Conservation (phyloP, 129 eudicot species). For the Lonicera japonica region DNA sequence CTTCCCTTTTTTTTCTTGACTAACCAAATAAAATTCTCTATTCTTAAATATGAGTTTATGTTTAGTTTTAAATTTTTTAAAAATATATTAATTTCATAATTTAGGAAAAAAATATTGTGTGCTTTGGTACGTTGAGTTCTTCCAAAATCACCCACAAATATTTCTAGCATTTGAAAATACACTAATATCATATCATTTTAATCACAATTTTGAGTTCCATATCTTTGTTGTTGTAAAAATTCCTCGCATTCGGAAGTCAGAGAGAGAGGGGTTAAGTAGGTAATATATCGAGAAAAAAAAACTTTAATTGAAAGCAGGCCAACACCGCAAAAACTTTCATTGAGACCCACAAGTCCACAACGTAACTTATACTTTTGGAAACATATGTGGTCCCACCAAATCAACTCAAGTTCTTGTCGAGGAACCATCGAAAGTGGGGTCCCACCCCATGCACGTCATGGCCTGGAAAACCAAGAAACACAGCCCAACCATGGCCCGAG, state of each 20-base stretch:
- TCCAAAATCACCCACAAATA: too few relatives aligned
- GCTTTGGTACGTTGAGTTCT: too few relatives aligned
- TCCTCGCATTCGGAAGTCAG: not conserved
- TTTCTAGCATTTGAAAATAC: too few relatives aligned
- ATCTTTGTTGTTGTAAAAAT: too few relatives aligned
- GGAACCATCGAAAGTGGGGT: not conserved
- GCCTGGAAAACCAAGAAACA: not conserved
- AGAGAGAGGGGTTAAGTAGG: not conserved
- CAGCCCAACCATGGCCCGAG: not conserved
- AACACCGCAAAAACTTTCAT: not conserved
- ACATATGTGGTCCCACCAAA: slow-evolving; percentile 3
- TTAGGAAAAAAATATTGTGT: too few relatives aligned
- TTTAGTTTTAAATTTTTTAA: too few relatives aligned
- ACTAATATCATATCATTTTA: too few relatives aligned
- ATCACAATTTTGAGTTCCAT: too few relatives aligned
- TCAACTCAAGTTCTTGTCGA: not conserved
- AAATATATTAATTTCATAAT: too few relatives aligned
- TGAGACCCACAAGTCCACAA: not conserved
- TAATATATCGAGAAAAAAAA: not conserved
- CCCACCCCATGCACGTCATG: slow-evolving; percentile 5
- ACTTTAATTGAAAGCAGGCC: not conserved
- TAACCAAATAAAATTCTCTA: too few relatives aligned
- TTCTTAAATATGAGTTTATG: too few relatives aligned
- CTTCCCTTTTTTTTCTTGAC: too few relatives aligned
- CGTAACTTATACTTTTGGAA: not conserved